These are phyloP conservation scores for Herpetomonas samuelpessoai DNA, from an alignment of 208 protist genomes.

Conservation along the genomic window DNA sequence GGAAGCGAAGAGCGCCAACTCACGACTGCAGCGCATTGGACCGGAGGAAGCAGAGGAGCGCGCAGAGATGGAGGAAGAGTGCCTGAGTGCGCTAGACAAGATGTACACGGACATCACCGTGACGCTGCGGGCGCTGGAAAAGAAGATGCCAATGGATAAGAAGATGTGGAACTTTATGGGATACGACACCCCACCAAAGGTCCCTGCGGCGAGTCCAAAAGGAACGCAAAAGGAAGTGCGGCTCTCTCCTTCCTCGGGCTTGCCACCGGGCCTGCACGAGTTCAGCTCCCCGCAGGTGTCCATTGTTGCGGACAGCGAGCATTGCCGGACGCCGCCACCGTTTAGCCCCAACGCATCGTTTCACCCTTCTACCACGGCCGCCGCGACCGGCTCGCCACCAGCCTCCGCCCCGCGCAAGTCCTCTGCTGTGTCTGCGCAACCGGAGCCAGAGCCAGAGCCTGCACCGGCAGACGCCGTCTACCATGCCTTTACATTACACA, in stretches of 20 bases:
- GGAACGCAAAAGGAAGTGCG: not conserved
- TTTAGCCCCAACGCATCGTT: not conserved
- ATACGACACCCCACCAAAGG: not conserved
- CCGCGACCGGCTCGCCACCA: no score
- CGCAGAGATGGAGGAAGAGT: conserved; percentile 25
- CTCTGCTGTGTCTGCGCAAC: no score
- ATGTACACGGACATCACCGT: conserved; percentile 5
- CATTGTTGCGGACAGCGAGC: not conserved
- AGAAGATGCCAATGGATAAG: not conserved
- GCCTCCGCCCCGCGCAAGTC: no score
- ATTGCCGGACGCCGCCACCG: not conserved
- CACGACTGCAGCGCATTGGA: conserved; percentile 25
- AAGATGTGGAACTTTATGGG: not conserved
- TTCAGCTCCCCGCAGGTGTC: not conserved
- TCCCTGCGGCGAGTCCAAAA: not conserved
- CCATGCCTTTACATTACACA: not conserved
- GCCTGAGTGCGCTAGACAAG: conserved; percentile 15
- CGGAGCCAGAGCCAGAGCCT: no score
- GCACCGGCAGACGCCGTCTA: no score
- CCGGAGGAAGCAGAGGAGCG: conserved; percentile 35
- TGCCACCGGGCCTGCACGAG: not conserved
- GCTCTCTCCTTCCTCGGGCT: not conserved
- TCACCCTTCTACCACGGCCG: no score
- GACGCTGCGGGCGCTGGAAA: not conserved
- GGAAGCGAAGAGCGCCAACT: conserved; percentile 16